Evolutionary conservation across 257 asterid genomes (phyloP).

Genomic region (Nicotiana undulata): DNA sequence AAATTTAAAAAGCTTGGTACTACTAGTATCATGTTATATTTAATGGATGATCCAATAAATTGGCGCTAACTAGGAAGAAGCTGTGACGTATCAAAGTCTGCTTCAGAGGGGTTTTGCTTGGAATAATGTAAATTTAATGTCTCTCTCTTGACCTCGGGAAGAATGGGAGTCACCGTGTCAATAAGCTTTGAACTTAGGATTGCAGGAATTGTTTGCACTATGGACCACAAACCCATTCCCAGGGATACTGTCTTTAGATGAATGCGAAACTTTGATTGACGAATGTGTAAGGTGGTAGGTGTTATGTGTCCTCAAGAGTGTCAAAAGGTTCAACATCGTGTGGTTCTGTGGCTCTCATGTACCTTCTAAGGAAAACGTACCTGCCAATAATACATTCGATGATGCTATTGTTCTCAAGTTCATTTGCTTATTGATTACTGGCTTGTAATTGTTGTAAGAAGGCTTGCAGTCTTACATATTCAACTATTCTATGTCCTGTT

Average conservation of each 20-base stretch:
- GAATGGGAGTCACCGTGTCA: neutral
- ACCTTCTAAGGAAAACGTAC: neutral
- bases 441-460: neutral
- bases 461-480: slow-evolving; percentile 5
- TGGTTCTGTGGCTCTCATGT: neutral
- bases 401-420: neutral
- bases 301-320: neutral
- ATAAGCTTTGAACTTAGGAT: neutral
- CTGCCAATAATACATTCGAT: neutral
- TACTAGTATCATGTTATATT: neutral
- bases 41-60: neutral
- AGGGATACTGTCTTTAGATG: neutral
- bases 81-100: neutral
- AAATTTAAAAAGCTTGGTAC: neutral
- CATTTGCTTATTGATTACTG: slow-evolving; percentile 7
- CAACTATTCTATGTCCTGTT: slow-evolving; percentile 13
- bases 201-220: neutral
- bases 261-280: neutral
- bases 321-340: slow-evolving; percentile 1
- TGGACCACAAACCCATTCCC: neutral
- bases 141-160: neutral
- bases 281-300: neutral
- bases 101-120: neutral
- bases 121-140: neutral
- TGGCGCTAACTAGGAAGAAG: neutral